These are phyloP conservation scores for Fusarium musae DNA, from an alignment of 2,329 filamentous ascomycete genomes.

Conservation along the genomic window DNA sequence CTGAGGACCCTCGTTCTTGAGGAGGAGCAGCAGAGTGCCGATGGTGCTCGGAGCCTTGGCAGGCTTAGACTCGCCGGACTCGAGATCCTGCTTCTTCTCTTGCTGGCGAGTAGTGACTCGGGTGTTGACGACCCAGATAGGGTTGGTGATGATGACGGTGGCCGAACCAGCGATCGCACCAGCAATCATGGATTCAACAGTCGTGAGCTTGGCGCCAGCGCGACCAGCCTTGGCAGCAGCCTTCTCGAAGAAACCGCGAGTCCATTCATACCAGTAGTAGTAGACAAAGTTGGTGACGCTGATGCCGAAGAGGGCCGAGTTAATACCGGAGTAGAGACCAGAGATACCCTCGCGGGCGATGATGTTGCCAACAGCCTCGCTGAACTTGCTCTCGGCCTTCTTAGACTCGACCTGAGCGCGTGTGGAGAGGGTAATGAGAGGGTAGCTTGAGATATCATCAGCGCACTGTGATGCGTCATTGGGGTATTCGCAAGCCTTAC, in stretches of 20 bases:
- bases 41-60: slow-evolving; percentile 76
- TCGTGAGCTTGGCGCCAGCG: slow-evolving; percentile 83
- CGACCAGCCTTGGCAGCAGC: slow-evolving; percentile 79
- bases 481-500: slow-evolving; percentile 57
- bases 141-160: slow-evolving; percentile 96
- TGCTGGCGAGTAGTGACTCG: slow-evolving; percentile 92
- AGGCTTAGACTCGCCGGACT: slow-evolving; percentile 52
- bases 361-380: slow-evolving; percentile 85
- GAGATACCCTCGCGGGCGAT: slow-evolving; percentile 89
- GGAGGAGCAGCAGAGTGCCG: slow-evolving; percentile 80
- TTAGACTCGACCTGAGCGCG: slow-evolving; percentile 98
- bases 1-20: slow-evolving; percentile 84
- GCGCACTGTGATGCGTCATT: slow-evolving; percentile 17
- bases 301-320: slow-evolving; percentile 96
- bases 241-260: slow-evolving; percentile 83
- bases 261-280: slow-evolving; percentile 99
- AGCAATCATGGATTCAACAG: slow-evolving; percentile 92
- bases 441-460: slow-evolving; percentile 71
- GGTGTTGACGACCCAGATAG: slow-evolving; percentile 99
- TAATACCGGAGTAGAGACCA: slow-evolving; percentile 91
- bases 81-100: slow-evolving; percentile 56
- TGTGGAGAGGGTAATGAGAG: slow-evolving; percentile 96
- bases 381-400: slow-evolving; percentile 85
- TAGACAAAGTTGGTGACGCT: slow-evolving; percentile 99
- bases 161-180: slow-evolving; percentile 93